These are phyloP conservation scores for Pelargonium cotyledonis DNA, from an alignment of 441 rosid species.

Conservation along the genomic window DNA sequence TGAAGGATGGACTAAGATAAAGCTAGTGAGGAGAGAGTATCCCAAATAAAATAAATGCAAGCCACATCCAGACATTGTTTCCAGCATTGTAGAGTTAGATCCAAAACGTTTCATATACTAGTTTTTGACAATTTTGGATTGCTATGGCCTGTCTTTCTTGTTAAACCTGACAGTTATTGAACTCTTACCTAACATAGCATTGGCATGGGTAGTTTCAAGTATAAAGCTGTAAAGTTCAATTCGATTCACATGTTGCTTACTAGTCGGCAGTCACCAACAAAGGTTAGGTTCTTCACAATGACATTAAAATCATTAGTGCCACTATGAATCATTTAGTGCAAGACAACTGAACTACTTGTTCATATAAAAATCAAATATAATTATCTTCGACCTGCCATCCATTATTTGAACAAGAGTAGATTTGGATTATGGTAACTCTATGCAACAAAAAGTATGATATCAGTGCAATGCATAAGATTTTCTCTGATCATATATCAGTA, in stretches of 20 bases:
- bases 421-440: background rate
- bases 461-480: background rate
- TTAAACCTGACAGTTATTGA: background rate
- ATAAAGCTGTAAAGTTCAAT: background rate
- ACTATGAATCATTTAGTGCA: background rate
- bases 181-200: background rate
- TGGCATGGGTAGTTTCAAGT: background rate
- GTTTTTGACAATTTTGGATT: background rate
- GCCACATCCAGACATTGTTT: background rate
- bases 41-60: background rate
- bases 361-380: background rate
- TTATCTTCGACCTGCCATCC: background rate
- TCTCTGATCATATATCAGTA: background rate
- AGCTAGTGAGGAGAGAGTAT: slow-evolving; percentile 1
- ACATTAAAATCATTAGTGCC: background rate
- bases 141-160: background rate
- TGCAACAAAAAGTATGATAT: background rate
- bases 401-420: background rate
- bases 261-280: background rate
- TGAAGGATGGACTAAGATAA: background rate
- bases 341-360: background rate
- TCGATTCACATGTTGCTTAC: background rate
- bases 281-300: background rate
- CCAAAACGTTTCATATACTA: background rate
- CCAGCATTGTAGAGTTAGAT: background rate